Evolutionary conservation across 495 filamentous ascomycete genomes (phyloP), one percentile per base, ranked within the genome.

Genomic region (Thermothielavioides terrestris): DNA sequence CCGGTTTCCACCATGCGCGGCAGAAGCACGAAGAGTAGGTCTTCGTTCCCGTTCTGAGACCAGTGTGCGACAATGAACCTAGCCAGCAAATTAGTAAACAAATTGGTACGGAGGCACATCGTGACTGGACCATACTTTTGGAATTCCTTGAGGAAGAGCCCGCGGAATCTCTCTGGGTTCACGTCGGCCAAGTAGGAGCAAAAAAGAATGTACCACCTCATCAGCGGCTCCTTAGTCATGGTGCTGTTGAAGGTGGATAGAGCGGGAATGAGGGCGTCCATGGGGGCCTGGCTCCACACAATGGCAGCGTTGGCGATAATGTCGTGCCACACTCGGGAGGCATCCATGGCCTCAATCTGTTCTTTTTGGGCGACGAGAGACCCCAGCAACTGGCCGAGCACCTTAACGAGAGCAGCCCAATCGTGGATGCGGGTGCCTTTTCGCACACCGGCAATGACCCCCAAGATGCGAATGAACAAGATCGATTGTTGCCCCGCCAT

Each of bases 171-270:
- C 46, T 91, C 84, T 9, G 74, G 59, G 36, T 85, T 81, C 48
- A 89, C 69, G 34, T 86, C 77, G 0, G 84, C 78, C 53, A 90
- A 81, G 27, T 86, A 83, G 12, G 82, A 81, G 62, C 86, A 96
- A 60, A 95, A 96, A 5, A 79, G 73, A 39, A 96, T 70, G 64
- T 97, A 97, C 68, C 80, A 78, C 43, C 62, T 62, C 50, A 81
- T 78, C 43, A 86, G 72, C 2, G 68, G 72, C 17, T 82, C 80
- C 39, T 72, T 77, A 6, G 79, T 79, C 50, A 91, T 71, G n/a
- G 68, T 62, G 30, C 79, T 74, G 69, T 82, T 80, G 32, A 87
- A 69, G 6, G 75, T 53, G 18, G 78, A 77, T 30, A 88, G 67
- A 30, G 70, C 76, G 8, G 88, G 80, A 36, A 96, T 78, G 42